Evolutionary conservation across 2,329 filamentous ascomycete species (phyloP).

Genomic region (Fusarium redolens): DNA sequence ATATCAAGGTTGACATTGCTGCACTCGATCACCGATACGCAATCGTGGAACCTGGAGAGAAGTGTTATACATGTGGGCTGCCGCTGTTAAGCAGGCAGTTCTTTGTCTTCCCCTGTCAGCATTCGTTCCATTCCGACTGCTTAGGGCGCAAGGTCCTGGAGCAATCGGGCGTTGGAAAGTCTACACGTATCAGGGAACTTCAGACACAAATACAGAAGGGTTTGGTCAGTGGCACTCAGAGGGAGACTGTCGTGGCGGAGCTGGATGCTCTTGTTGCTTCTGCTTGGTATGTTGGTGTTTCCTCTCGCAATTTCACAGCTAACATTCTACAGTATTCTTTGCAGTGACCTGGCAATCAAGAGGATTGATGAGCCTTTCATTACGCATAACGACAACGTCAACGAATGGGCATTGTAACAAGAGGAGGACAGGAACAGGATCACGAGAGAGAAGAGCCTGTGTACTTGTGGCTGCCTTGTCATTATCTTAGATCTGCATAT

Average conservation of each 20-base stretch:
- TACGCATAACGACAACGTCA: constrained; percentile 74
- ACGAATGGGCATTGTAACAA: constrained; percentile 80
- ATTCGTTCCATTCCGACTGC: constrained; percentile 97
- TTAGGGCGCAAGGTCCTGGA: constrained; percentile 87
- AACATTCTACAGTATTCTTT: constrained; percentile 77
- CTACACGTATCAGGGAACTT: constrained; percentile 84
- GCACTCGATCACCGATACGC: constrained; percentile 90
- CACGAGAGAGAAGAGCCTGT: constrained; percentile 29
- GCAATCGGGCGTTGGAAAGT: constrained; percentile 79
- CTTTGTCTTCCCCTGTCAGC: constrained; percentile 98
- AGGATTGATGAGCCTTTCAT: constrained; percentile 95
- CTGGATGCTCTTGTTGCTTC: constrained; percentile 92
- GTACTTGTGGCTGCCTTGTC: constrained; percentile 27
- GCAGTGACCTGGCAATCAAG: constrained; percentile 94
- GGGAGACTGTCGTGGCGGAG: constrained; percentile 87
- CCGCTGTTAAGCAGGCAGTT: constrained; percentile 92
- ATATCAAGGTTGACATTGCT: constrained; percentile 91
- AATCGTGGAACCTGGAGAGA: constrained; percentile 95
- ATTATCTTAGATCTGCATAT: constrained; percentile 46
- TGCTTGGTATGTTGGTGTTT: constrained; percentile 73
- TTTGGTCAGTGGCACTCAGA: constrained; percentile 73
- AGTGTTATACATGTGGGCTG: constrained; percentile 88
- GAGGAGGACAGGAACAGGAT: constrained; percentile 10
- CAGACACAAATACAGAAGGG: constrained; percentile 86
- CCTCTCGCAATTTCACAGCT: not conserved